Base-by-base conservation (phyloP, 345 rosid genomes). In the Dipteronia dyeriana region DNA sequence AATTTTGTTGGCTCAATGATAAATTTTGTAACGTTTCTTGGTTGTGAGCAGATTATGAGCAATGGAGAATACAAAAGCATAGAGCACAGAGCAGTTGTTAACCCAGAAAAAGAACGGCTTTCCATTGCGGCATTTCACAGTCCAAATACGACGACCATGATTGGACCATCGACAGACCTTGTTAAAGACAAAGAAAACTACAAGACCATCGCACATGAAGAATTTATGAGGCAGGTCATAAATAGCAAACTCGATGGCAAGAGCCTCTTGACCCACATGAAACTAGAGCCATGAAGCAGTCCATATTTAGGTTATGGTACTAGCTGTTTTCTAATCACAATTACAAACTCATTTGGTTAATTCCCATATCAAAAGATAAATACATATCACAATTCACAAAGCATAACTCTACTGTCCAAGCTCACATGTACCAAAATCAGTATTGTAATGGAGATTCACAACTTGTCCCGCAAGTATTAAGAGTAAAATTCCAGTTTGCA, bases 31-130 rank as follows among this genome's bases (percentile, higher is more conserved):
- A 7, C 1, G 45, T 41, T 7, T 41, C 10, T 41, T 9, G 45
- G 45, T 41, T 53, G 23, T 65, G 12, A 14, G 41, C 68, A 84
- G 86, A 84, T 82, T 17, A 78, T 81, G 81, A 83, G 85, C 82
- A 83, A 84, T 34, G 82, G 85, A 49, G 65, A 76, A 8, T 86
- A 86, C 45, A 86, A 82, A 67, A 84, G 88, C 69, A 84, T 85
- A 12, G 83, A 85, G 73, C 91, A 90, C 71, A 82, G 91, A 59
- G 90, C 81, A 2, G 74, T 86, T 8, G 85, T 82, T 56, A 82
- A 88, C 67, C 75, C 79, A 59, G 71, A 76, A 11, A 86, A 79
- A 17, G 84, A 88, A 62, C 66, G 77, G 2, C 67, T 78, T 25
- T 81, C 87, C 8, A 67, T 83, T 39, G 88, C 85, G 25, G 82